Conservation (phyloP, 345 rosid genomes). For the Garcia nutans region DNA sequence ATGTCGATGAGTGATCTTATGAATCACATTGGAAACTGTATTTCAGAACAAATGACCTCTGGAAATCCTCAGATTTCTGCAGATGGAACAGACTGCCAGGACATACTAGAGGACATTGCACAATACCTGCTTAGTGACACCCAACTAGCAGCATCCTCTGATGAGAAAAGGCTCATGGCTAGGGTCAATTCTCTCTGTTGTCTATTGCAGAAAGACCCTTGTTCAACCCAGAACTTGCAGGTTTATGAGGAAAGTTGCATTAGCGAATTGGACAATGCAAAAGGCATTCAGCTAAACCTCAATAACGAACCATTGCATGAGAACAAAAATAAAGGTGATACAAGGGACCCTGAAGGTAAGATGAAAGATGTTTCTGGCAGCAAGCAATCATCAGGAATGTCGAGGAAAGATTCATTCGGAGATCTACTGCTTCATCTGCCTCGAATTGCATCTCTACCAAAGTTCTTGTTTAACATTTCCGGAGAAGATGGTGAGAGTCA, state of each 20-base stretch:
- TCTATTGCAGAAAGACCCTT: conserved; percentile 82
- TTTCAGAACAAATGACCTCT: conserved; percentile 65
- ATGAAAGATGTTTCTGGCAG: conserved; percentile 47
- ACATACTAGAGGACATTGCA: conserved; percentile 69
- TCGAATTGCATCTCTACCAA: conserved; percentile 83
- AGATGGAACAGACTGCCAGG: conserved; percentile 45
- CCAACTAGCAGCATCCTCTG: conserved; percentile 64
- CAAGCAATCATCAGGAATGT: conserved; percentile 67
- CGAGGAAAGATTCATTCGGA: conserved; percentile 82
- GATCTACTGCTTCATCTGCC: conserved; percentile 89
- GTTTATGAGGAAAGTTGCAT: conserved; percentile 41
- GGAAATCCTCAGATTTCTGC: conserved; percentile 44
- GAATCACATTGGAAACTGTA: conserved; percentile 65
- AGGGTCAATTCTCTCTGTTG: conserved; percentile 95
- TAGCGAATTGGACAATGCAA: conserved; percentile 28
- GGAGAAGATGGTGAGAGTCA: conserved; percentile 71
- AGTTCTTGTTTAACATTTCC: conserved; percentile 86
- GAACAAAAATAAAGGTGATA: conserved; percentile 25
- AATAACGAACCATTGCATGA: conserved; percentile 32
- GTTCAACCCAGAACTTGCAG: conserved; percentile 49
- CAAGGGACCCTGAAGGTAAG: conserved; percentile 41
- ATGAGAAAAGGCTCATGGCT: conserved; percentile 93
- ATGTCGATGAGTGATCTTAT: conserved; percentile 88
- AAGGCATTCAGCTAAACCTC: conserved; percentile 32
- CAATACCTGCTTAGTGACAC: conserved; percentile 81